These are phyloP conservation scores for Solanum aculeatissimum DNA, from an alignment of 305 asterid species.

Conservation along the genomic window DNA sequence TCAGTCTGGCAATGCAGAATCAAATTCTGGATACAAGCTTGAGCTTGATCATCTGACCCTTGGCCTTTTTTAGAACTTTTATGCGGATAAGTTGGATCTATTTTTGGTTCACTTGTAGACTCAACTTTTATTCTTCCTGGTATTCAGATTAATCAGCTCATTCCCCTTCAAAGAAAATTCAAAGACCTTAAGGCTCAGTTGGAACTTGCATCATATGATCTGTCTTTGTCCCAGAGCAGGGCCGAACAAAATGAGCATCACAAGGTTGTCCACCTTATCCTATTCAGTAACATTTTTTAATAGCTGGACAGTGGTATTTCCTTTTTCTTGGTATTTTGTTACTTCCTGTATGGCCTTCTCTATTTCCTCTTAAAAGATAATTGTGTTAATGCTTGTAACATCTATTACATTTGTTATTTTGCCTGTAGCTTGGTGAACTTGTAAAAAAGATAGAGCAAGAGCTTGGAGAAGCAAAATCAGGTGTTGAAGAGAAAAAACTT, in stretches of 20 bases:
- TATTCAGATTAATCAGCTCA: constrained; percentile 72
- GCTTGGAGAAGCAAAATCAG: constrained; percentile 63
- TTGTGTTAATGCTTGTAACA: neutral
- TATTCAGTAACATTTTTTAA: neutral
- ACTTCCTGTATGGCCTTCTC: neutral
- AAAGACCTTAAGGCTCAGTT: constrained; percentile 69
- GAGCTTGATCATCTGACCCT: neutral
- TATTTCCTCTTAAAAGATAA: neutral
- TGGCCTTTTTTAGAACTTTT: neutral
- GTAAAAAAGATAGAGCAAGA: constrained; percentile 73
- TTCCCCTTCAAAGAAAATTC: constrained; percentile 77
- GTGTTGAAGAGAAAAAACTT: constrained; percentile 49
- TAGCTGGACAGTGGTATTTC: neutral
- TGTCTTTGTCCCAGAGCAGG: constrained; percentile 68
- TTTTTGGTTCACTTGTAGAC: neutral
- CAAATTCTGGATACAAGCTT: neutral
- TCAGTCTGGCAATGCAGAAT: neutral
- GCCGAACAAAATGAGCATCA: constrained; percentile 98
- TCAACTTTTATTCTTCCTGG: constrained; percentile 6
- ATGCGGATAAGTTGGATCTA: neutral
- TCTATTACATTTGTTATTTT: neutral
- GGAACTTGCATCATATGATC: constrained; percentile 90
- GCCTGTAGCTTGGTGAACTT: constrained; percentile 66
- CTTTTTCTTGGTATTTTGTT: neutral
- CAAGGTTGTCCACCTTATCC: constrained; percentile 46